These are phyloP conservation scores for Candida ovalis DNA, from an alignment of 805 yeast species.

Conservation along the genomic window DNA sequence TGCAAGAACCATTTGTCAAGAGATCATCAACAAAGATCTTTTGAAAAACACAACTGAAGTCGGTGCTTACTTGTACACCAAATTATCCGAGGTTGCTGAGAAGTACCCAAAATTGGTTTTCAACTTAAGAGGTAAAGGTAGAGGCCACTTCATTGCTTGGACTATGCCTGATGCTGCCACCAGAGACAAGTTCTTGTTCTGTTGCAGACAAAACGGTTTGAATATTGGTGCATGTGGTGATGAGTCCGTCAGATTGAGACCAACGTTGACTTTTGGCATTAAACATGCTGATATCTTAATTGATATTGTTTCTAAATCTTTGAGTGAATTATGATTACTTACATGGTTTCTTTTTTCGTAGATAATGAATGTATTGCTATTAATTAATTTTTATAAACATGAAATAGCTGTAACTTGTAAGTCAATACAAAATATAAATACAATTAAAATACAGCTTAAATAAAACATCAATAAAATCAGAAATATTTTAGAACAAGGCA, in stretches of 20 bases:
- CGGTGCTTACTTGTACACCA: constrained; percentile 50
- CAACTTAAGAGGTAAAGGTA: constrained; percentile 58
- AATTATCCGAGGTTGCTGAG: constrained; percentile 37
- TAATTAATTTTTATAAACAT: background rate
- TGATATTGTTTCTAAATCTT: constrained; percentile 34
- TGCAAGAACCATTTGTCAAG: constrained; percentile 57
- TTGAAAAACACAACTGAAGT: constrained; percentile 45
- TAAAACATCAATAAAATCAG: background rate
- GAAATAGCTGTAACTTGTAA: background rate
- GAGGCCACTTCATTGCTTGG: constrained; percentile 67
- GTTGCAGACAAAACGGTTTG: constrained; percentile 49
- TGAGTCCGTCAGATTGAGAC: constrained; percentile 56
- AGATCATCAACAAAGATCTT: constrained; percentile 46
- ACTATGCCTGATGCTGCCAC: constrained; percentile 41
- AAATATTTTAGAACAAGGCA: background rate
- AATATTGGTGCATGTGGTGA: constrained; percentile 71
- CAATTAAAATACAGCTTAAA: background rate
- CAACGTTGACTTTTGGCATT: constrained; percentile 56
- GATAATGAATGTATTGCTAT: background rate
- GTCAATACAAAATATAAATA: background rate
- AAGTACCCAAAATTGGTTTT: constrained; percentile 39
- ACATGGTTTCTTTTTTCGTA: background rate
- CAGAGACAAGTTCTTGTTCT: constrained; percentile 45
- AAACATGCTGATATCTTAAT: constrained; percentile 58
- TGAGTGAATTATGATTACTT: constrained; percentile 14